phyloP scores from a whole-genome alignment of 108 stramenopile species.

The Conticribra weissflogii region DNA sequence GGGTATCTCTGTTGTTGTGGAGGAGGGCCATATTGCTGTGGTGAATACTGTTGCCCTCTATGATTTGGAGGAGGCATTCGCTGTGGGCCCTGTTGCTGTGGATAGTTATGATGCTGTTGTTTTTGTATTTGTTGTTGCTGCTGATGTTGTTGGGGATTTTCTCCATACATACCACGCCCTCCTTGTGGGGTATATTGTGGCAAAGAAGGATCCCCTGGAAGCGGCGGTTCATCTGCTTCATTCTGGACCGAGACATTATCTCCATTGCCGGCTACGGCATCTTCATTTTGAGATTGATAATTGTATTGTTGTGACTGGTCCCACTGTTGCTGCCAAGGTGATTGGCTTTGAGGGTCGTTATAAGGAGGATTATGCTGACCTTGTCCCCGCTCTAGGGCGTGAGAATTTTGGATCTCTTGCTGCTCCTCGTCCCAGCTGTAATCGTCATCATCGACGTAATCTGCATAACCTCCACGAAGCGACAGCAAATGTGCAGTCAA shows the following conservation, averaged over 20 bases:
- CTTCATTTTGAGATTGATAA: slow-evolving; percentile 8
- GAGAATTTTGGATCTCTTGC: background rate
- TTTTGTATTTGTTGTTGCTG: slow-evolving; percentile 6
- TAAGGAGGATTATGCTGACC: slow-evolving; percentile 7
- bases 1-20: slow-evolving; percentile 12
- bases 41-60: background rate
- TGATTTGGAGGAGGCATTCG: background rate
- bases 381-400: slow-evolving; percentile 10
- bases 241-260: background rate
- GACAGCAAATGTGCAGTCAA: background rate
- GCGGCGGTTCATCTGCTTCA: background rate
- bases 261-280: background rate
- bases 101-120: background rate
- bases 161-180: slow-evolving; percentile 2
- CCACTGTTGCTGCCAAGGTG: slow-evolving; percentile 2
- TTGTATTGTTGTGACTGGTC: slow-evolving; percentile 4
- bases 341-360: background rate
- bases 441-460: slow-evolving; percentile 39
- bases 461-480: slow-evolving; percentile 36
- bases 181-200: background rate
- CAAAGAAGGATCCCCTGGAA: slow-evolving; percentile 8
- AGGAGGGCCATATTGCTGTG: background rate
- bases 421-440: slow-evolving; percentile 17
- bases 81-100: background rate
- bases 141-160: background rate